A percentile compares a stretch with the other conserved stretches of the same genome.
Evolutionary conservation across 1,284 basidiomycete genomes (phyloP).

Genomic region (Fereydounia khargensis): DNA sequence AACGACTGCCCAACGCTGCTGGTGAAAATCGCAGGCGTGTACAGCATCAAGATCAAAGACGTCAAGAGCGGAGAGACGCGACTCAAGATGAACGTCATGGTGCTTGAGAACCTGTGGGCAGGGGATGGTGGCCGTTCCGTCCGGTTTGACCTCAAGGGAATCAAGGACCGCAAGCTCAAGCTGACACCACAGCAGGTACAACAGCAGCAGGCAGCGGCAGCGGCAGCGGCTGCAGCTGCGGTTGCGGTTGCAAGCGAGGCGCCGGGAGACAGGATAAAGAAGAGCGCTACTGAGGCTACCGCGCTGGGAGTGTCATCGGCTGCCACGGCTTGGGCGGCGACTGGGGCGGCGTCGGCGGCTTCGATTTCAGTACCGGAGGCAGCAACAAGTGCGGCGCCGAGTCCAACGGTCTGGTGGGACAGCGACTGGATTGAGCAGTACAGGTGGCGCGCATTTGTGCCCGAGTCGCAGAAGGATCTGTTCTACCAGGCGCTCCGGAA

Average conservation of each 20-base stretch:
- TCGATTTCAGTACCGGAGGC: not conserved
- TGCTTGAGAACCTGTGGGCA: conserved; percentile 49
- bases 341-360: not conserved
- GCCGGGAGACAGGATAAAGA: too few relatives aligned
- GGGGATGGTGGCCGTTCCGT: conserved; percentile 29
- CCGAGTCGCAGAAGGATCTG: conserved; percentile 35
- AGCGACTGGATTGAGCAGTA: conserved; percentile 37
- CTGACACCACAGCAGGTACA: conserved; percentile 27
- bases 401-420: conserved; percentile 26
- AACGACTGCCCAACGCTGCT: conserved; percentile 44
- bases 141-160: conserved; percentile 49
- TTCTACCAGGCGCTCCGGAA: conserved; percentile 40
- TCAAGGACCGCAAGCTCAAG: conserved; percentile 42
- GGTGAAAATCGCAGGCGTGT: conserved; percentile 50
- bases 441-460: conserved; percentile 33
- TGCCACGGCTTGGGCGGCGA: not conserved
- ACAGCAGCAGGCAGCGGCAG: conserved; percentile 11
- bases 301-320: too few relatives aligned
- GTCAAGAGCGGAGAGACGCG: conserved; percentile 33
- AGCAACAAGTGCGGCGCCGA: conserved; percentile 1
- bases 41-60: conserved; percentile 52
- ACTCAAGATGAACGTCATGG: conserved; percentile 48
- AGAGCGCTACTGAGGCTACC: too few relatives aligned
- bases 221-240: conserved; percentile 1
- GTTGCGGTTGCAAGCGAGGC: too few relatives aligned